phyloP scores from a whole-genome alignment of 2,329 filamentous ascomycete species.

The Hypoxylon sp. region DNA sequence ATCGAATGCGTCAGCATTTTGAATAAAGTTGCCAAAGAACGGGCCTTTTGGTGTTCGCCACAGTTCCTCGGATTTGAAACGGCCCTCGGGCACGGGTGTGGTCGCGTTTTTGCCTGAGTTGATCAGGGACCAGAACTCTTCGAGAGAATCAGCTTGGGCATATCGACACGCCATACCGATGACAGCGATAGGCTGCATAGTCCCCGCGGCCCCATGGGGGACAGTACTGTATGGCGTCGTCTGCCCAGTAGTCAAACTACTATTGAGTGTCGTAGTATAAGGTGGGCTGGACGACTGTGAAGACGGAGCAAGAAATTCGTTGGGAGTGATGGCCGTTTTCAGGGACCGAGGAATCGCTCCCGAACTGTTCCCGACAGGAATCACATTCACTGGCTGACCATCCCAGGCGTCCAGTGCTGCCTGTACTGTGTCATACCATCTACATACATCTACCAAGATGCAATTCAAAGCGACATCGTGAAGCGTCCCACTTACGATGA shows the following conservation, averaged over 20 bases:
- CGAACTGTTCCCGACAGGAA: constrained; percentile 19
- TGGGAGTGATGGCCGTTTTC: neutral
- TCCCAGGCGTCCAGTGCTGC: constrained; percentile 19
- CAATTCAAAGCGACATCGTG: constrained; percentile 27
- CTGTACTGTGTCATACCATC: constrained; percentile 28
- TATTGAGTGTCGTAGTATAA: constrained; percentile 15
- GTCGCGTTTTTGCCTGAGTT: constrained; percentile 30
- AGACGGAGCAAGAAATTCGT: constrained; percentile 8
- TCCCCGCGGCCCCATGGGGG: neutral
- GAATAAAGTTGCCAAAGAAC: constrained; percentile 47
- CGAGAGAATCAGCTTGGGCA: constrained; percentile 28
- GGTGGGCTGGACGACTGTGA: constrained; percentile 4
- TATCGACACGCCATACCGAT: constrained; percentile 35
- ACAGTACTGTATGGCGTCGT: constrained; percentile 11
- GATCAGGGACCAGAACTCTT: constrained; percentile 32
- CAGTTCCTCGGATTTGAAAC: constrained; percentile 23
- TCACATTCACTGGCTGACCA: constrained; percentile 18
- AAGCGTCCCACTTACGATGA: constrained; percentile 24
- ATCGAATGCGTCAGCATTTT: constrained; percentile 47
- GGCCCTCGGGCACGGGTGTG: constrained; percentile 21
- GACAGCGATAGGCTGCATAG: constrained; percentile 21
- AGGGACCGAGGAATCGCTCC: constrained; percentile 28
- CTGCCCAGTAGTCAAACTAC: constrained; percentile 22
- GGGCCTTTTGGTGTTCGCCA: constrained; percentile 31
- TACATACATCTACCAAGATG: constrained; percentile 19